These are phyloP conservation scores for Serendipita sp. DNA, from an alignment of 768 basidiomycete genomes.

Conservation along the genomic window DNA sequence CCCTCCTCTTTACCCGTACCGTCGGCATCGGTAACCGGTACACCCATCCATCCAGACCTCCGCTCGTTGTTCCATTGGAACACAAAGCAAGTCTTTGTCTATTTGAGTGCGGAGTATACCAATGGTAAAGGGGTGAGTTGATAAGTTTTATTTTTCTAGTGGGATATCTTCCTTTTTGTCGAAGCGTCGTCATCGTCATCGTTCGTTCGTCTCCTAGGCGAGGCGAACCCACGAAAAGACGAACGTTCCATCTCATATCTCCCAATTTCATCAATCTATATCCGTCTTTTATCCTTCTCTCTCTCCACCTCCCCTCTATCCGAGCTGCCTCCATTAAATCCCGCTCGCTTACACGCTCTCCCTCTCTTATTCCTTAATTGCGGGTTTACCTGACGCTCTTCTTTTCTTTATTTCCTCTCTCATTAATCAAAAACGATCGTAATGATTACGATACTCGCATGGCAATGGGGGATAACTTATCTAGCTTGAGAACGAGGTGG, in stretches of 20 bases:
- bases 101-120: conserved; percentile 71
- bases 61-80: conserved; percentile 85
- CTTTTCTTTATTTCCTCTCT: background rate
- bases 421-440: background rate
- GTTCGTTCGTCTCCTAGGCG: background rate
- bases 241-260: too few relatives aligned
- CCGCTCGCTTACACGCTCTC: background rate
- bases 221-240: too few relatives aligned
- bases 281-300: too few relatives aligned
- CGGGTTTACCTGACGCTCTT: background rate
- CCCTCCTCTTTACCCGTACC: background rate
- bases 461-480: too few relatives aligned
- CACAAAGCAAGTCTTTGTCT: conserved; percentile 87
- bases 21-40: background rate
- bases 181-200: too few relatives aligned
- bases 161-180: background rate
- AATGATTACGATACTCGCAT: background rate
- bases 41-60: conserved; percentile 38
- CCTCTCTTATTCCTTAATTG: background rate
- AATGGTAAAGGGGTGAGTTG: conserved; percentile 52
- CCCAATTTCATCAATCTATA: too few relatives aligned
- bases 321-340: background rate
- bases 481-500: conserved; percentile 59
- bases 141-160: background rate
- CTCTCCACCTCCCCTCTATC: background rate